Conservation (phyloP, 176 grass and related monocot genomes). For the sorghum (Sorghum bicolor) region Sorghum_bicolor_NCBIv3 NC_012876.2:91501-92000, state of each 20-base stretch:
- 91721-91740: constrained; percentile 57
- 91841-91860: background rate
- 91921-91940: background rate
- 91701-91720: background rate
- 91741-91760: constrained; percentile 48
- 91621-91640: background rate
- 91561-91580: no score
- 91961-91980: background rate
- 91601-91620: background rate
- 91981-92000: constrained; percentile 36
- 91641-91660: background rate
- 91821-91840: background rate
- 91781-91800: constrained; percentile 49
- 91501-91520: no score
- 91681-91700: background rate
- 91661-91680: background rate
- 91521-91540: no score
- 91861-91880: constrained; percentile 39
- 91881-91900: constrained; percentile 38
- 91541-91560: no score
- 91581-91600: no score
- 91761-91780: constrained; percentile 36
- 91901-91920: background rate
- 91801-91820: background rate
- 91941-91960: background rate